Base-by-base conservation (phyloP, 2,329 filamentous ascomycete genomes). In the Fusarium sp. region DNA sequence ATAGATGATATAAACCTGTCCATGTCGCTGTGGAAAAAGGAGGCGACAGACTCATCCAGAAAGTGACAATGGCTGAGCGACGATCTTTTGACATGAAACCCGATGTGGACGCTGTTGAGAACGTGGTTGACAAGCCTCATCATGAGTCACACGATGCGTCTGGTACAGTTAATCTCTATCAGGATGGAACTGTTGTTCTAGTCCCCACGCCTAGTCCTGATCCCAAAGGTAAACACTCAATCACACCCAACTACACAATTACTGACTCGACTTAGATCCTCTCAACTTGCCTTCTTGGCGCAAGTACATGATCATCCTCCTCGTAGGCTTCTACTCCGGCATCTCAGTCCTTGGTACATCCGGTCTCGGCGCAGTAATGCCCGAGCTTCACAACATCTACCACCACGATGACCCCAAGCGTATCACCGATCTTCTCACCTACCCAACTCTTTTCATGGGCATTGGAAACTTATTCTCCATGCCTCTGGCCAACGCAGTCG, bases 311-410 rank as follows among this genome's bases (percentile, higher is more conserved):
- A 49, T 64, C 13, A 64, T 64, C 8, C 29, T 64, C 11, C 44
- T 64, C 7, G 58, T 64, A 0, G 61, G 61, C 20, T 64, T 64
- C 14, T 64, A 64, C 18, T 64, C 61, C 10, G 48, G 61, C 1
- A 64, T 64, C 14, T 44, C 61, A 18, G 61, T 64, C 11, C 58
- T 64, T 2, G 61, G 61, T 1, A 64, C 61, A 2, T 64, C 61
- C 4, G 61, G 61, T 12, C 58, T 64, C 4, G 61, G 58, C 6
- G 22, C 61, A 14, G 61, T 64, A 0, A 24, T 49, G 0, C 61
- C 61, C 2, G 58, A 64, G 1, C 22, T 64, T 3, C 34, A 48
- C 13, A 29, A 27, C 3, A 37, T 63, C 0, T 64, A 64, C 20
- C 61, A 48, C 29, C 40, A 49, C 22, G 61, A 64, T 13, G 27